A percentile compares a stretch with the other conserved stretches of the same genome.
Evolutionary conservation across 2,329 filamentous ascomycete genomes (phyloP).

Genomic region (Teratosphaeria zuluensis): DNA sequence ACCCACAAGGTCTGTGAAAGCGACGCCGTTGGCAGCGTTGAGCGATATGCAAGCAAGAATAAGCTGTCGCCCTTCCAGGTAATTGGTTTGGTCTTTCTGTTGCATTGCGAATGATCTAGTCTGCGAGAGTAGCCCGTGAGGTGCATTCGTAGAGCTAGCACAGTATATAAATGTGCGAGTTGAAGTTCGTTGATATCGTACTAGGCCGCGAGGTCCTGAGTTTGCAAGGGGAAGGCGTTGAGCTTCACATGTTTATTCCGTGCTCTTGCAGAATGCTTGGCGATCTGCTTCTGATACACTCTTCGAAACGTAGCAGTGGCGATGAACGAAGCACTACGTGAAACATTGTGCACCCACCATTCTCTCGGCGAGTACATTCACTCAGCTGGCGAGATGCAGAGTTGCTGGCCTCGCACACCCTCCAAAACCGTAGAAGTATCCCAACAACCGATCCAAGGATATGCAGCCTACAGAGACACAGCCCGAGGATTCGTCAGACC

Average conservation of each 20-base stretch:
- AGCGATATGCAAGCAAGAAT: neutral
- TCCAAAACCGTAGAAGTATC: neutral
- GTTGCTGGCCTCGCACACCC: neutral
- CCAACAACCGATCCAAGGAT: neutral
- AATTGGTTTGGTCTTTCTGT: neutral
- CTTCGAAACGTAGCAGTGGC: neutral
- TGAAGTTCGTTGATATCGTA: neutral
- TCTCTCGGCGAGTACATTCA: neutral
- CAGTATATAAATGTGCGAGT: neutral
- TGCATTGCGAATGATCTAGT: neutral
- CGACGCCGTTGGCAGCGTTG: neutral
- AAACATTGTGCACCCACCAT: neutral
- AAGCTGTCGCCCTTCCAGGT: neutral
- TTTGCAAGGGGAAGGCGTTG: neutral
- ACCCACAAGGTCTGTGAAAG: slow-evolving; percentile 7
- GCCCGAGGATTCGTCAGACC: neutral
- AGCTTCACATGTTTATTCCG: neutral
- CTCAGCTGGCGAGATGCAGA: neutral
- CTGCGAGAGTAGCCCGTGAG: neutral
- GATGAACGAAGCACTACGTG: neutral
- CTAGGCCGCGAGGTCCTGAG: neutral
- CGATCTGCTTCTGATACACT: neutral
- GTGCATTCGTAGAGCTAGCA: neutral
- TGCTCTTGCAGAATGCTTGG: neutral
- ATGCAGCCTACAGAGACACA: neutral